phyloP scores from a whole-genome alignment of 768 basidiomycete species.

The Pilatotrama ljubarskyi region DNA sequence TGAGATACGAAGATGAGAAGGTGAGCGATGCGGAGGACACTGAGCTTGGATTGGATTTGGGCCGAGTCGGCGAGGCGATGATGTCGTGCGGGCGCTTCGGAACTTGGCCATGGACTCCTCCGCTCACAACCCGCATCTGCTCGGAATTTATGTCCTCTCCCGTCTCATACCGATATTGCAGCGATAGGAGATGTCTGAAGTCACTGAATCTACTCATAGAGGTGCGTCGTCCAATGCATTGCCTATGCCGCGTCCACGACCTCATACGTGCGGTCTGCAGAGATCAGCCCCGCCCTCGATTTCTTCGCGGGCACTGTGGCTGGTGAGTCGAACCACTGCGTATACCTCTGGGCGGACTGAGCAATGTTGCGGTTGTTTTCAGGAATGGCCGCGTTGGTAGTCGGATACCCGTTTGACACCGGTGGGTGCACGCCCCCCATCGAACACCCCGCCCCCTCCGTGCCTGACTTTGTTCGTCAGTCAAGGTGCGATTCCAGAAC shows the following conservation, averaged over 20 bases:
- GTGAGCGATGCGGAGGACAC: neutral
- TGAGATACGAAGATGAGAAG: neutral
- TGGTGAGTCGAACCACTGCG: too few relatives aligned
- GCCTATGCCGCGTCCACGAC: neutral
- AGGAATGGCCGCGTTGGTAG: slow-evolving; percentile 32
- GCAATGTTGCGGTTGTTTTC: neutral
- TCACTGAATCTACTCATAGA: neutral
- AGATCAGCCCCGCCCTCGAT: slow-evolving; percentile 66
- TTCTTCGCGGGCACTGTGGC: slow-evolving; percentile 79
- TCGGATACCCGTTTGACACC: slow-evolving; percentile 37
- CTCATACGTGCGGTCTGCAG: slow-evolving; percentile 13
- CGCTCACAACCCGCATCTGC: neutral
- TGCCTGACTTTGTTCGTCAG: slow-evolving; percentile 35
- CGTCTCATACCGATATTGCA: neutral
- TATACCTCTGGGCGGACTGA: neutral
- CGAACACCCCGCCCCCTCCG: too few relatives aligned
- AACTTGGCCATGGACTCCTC: slow-evolving; percentile 12
- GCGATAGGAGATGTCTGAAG: slow-evolving; percentile 2
- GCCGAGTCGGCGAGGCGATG: slow-evolving; percentile 2
- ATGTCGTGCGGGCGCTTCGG: slow-evolving; percentile 14
- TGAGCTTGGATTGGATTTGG: neutral
- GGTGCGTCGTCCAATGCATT: neutral
- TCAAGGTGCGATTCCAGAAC: slow-evolving; percentile 81
- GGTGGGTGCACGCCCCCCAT: slow-evolving; percentile 27
- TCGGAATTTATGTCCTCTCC: neutral